phyloP scores from a whole-genome alignment of 2,329 filamentous ascomycete species.

The Fusarium equiseti region DNA sequence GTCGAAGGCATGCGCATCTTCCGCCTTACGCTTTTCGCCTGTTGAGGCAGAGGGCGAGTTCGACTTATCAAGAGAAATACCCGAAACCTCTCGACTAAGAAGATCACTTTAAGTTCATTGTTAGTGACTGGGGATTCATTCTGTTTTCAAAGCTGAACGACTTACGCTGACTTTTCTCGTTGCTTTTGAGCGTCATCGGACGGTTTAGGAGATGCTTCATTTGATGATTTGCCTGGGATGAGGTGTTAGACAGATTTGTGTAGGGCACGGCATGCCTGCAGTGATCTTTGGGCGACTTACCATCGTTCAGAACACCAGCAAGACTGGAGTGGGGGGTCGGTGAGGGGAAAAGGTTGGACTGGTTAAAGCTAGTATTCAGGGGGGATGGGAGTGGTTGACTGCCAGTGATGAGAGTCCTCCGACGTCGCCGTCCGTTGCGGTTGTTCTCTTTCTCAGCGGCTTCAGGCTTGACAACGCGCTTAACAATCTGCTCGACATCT shows the following conservation, averaged over 20 bases:
- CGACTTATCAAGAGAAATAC: conserved; percentile 89
- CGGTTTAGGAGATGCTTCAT: conserved; percentile 63
- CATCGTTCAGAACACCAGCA: conserved; percentile 85
- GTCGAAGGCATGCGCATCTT: conserved; percentile 70
- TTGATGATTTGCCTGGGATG: conserved; percentile 51
- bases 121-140: conserved; percentile 10
- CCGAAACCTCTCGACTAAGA: conserved; percentile 91
- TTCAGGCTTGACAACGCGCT: conserved; percentile 92
- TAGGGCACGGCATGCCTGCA: background rate
- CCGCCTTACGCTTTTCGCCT: conserved; percentile 72
- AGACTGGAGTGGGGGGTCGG: conserved; percentile 79
- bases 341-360: conserved; percentile 75
- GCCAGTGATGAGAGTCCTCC: conserved; percentile 94
- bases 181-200: conserved; percentile 79
- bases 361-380: conserved; percentile 90
- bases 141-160: background rate
- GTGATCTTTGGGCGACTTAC: conserved; percentile 59
- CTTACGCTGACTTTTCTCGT: conserved; percentile 94
- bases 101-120: conserved; percentile 72
- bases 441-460: conserved; percentile 83
- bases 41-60: conserved; percentile 62
- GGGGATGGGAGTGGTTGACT: conserved; percentile 96
- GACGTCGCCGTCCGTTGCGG: conserved; percentile 87
- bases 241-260: conserved; percentile 23
- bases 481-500: conserved; percentile 98